Evolutionary conservation across 495 filamentous ascomycete genomes (phyloP).

Genomic region (Penicillium daleae): DNA sequence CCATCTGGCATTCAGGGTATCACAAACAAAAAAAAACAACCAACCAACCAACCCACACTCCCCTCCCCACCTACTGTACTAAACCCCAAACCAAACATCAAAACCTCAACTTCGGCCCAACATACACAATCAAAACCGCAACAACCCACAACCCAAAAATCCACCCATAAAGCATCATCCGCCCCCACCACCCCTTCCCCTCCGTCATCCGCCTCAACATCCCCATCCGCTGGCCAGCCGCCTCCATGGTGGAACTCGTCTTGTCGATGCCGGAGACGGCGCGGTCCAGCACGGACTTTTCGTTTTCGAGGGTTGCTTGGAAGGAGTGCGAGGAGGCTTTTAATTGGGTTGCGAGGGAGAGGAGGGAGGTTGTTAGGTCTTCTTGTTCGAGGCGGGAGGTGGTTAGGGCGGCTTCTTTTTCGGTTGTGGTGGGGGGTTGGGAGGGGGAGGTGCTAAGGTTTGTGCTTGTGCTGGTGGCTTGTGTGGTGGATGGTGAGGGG

Average conservation of each 20-base stretch:
- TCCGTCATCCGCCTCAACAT: slow-evolving; percentile 74
- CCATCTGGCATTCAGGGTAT: background rate
- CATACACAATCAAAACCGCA: slow-evolving; percentile 74
- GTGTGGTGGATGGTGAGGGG: slow-evolving; percentile 18
- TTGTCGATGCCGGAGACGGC: slow-evolving; percentile 76
- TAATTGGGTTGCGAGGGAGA: slow-evolving; percentile 74
- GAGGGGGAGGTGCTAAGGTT: slow-evolving; percentile 27
- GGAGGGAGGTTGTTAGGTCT: slow-evolving; percentile 76
- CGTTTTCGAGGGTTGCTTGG: slow-evolving; percentile 68
- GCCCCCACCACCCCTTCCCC: slow-evolving; percentile 84
- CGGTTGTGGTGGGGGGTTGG: slow-evolving; percentile 26
- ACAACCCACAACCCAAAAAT: slow-evolving; percentile 79
- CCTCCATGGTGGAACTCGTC: slow-evolving; percentile 73
- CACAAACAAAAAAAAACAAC: background rate
- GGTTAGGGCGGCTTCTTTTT: slow-evolving; percentile 69
- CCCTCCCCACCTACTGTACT: no score
- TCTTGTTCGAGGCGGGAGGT: slow-evolving; percentile 81
- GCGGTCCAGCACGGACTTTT: slow-evolving; percentile 68
- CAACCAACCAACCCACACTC: no score
- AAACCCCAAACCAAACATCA: no score
- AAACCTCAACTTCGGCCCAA: slow-evolving; percentile 85
- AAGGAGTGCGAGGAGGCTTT: slow-evolving; percentile 76
- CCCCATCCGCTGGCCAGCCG: slow-evolving; percentile 74
- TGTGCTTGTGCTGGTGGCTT: slow-evolving; percentile 24
- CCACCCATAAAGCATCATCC: slow-evolving; percentile 81